These are phyloP conservation scores for Ogataea corticis DNA, from an alignment of 805 yeast species.

Conservation along the genomic window DNA sequence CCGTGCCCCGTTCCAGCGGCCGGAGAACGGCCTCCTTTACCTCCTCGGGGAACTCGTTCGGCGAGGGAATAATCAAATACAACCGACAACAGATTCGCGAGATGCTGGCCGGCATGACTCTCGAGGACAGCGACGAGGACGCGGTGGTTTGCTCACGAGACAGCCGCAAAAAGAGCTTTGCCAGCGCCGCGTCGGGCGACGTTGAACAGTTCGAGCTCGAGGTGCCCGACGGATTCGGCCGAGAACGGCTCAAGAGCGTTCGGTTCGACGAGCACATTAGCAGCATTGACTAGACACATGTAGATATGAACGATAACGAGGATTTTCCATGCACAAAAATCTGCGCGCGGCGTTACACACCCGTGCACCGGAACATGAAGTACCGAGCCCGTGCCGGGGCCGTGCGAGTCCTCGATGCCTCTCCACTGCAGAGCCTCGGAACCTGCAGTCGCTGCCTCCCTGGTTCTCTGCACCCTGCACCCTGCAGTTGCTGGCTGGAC, in stretches of 20 bases:
- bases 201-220: constrained; percentile 17
- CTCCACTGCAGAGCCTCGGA: too few relatives aligned
- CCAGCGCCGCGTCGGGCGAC: constrained; percentile 2
- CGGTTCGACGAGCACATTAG: constrained; percentile 27
- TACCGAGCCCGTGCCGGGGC: too few relatives aligned
- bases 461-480: too few relatives aligned
- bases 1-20: constrained; percentile 6
- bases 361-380: too few relatives aligned
- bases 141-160: constrained; percentile 11
- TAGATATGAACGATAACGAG: too few relatives aligned
- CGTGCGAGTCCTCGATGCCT: too few relatives aligned
- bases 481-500: too few relatives aligned
- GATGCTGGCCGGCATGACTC: constrained; percentile 31
- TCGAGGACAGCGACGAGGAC: constrained; percentile 13
- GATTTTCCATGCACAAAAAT: too few relatives aligned
- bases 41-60: constrained; percentile 38
- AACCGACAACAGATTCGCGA: constrained; percentile 35
- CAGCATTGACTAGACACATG: constrained; percentile 1
- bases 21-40: constrained; percentile 32
- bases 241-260: constrained; percentile 32
- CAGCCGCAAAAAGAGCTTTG: constrained; percentile 5
- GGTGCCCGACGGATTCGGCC: constrained; percentile 28
- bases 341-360: too few relatives aligned
- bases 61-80: constrained; percentile 37
- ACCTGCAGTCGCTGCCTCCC: too few relatives aligned